These are phyloP conservation scores for Ogataea pini DNA, from an alignment of 805 yeast species.

Conservation along the genomic window DNA sequence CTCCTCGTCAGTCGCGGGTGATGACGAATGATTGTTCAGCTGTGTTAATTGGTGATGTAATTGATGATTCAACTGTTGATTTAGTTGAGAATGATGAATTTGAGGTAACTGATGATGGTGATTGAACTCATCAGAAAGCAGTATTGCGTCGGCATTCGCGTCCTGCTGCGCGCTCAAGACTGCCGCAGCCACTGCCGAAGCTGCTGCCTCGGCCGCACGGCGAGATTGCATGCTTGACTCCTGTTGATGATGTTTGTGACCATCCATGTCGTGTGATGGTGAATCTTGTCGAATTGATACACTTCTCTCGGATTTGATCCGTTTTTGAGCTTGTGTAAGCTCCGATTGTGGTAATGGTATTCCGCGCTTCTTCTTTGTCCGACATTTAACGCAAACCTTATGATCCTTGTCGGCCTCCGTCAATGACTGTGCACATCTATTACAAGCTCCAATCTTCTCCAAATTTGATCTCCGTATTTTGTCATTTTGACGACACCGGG, in stretches of 20 bases:
- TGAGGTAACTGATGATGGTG: conserved; percentile 18
- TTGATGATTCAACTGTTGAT: conserved; percentile 34
- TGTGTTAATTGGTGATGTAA: conserved; percentile 22
- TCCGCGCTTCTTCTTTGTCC: conserved; percentile 50
- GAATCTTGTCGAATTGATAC: conserved; percentile 1
- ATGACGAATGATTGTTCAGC: conserved; percentile 11
- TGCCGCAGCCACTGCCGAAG: conserved; percentile 23
- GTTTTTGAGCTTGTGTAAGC: background rate
- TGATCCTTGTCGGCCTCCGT: conserved; percentile 50
- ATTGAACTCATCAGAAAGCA: conserved; percentile 15
- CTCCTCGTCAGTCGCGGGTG: conserved; percentile 20
- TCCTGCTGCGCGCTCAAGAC: conserved; percentile 20
- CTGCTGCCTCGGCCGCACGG: conserved; percentile 12
- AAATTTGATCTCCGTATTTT: conserved; percentile 55
- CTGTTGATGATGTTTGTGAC: background rate
- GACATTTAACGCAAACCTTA: conserved; percentile 57
- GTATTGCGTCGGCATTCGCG: conserved; percentile 14
- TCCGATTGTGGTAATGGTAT: background rate
- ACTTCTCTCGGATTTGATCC: conserved; percentile 1
- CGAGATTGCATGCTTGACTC: background rate
- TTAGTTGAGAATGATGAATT: conserved; percentile 32
- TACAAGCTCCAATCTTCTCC: conserved; percentile 61
- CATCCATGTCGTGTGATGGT: background rate
- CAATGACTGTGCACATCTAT: conserved; percentile 57
- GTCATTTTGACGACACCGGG: conserved; percentile 63